A percentile compares a stretch with the other conserved stretches of the same genome.
phyloP scores from a whole-genome alignment of 73 alveolate genomes.

The Uronychia setigera region DNA sequence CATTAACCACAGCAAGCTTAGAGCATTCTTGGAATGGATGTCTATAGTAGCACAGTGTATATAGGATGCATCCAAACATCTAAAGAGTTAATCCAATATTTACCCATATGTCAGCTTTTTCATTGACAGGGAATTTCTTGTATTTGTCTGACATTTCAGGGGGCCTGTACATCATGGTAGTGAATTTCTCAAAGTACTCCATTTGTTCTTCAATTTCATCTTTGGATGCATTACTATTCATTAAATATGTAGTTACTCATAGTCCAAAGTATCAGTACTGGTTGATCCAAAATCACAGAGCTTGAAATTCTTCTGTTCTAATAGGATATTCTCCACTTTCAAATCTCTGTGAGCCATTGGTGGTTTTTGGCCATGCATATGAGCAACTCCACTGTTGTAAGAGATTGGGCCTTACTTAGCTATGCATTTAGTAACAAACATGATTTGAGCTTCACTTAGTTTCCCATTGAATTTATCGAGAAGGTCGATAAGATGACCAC shows the following conservation, averaged over 20 bases:
- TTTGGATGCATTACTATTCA: constrained; percentile 37
- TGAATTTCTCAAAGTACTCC: constrained; percentile 89
- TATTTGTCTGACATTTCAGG: constrained; percentile 97
- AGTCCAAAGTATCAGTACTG: constrained; percentile 72
- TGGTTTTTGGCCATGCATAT: constrained; percentile 80
- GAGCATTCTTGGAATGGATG: constrained; percentile 97
- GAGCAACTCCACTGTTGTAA: background rate
- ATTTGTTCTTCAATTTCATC: constrained; percentile 74
- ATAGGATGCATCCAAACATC: constrained; percentile 88
- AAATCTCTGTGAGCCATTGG: constrained; percentile 96
- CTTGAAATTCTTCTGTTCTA: constrained; percentile 84
- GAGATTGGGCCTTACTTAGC: background rate
- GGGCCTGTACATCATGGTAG: constrained; percentile 97
- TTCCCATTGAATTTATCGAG: constrained; percentile 74
- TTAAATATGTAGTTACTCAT: constrained; percentile 23
- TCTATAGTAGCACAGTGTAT: constrained; percentile 79
- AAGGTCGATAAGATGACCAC: constrained; percentile 84
- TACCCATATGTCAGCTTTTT: constrained; percentile 95
- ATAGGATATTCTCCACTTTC: constrained; percentile 91
- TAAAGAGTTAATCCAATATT: constrained; percentile 10
- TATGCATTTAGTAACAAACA: constrained; percentile 68
- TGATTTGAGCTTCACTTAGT: constrained; percentile 65
- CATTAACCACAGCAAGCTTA: constrained; percentile 89
- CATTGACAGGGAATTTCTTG: constrained; percentile 69
- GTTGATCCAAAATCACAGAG: constrained; percentile 98